Evolutionary conservation across 352 stramenopile genomes (phyloP), one percentile per base, ranked within the genome.

Genomic region (Albugo candida): DNA sequence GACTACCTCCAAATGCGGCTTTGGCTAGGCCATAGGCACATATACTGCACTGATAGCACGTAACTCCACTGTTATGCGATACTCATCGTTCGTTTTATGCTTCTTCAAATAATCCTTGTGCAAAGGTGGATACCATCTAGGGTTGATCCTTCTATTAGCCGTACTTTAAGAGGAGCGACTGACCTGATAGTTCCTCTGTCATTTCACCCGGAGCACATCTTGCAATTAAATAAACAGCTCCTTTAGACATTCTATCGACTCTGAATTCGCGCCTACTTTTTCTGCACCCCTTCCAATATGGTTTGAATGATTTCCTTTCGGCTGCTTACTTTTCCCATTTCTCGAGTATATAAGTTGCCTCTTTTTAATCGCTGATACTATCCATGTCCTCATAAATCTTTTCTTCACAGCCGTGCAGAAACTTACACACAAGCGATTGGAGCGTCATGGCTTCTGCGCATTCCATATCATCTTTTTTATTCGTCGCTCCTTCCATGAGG

Each of bases 21-120:
- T 58, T 1, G 55, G 55, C 55, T 47, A 58, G 14, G 38, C 46
- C 55, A 55, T 58, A 0, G 54, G 11, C 13, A 49, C 37, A 2
- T 45, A 58, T 11, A 20, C 34, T 2, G 1, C 49, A 34, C 57
- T 60, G 8, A 48, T 19, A 16, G 0, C 21, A 0, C 49, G 48
- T 10, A 38, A 24, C 31, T 54, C 16, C 19, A 59, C 49, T 10
- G 53, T 49, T 46, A 57, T 49, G 19, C 38, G 54, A n/a, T 44
- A 13, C 11, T 20, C 53, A 5, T 45, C 53, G 2, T 48, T 41
- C 16, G 36, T 41, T 16, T 41, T 41, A 14, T 41, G 14, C 14
- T 14, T 14, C 16, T 16, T 14, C 16, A n/a, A n/a, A n/a, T n/a
- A n/a, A n/a, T n/a, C n/a, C n/a, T n/a, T n/a, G n/a, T n/a, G n/a